Base-by-base conservation (phyloP, 306 rosid genomes). In the Cajanus cajan region DNA sequence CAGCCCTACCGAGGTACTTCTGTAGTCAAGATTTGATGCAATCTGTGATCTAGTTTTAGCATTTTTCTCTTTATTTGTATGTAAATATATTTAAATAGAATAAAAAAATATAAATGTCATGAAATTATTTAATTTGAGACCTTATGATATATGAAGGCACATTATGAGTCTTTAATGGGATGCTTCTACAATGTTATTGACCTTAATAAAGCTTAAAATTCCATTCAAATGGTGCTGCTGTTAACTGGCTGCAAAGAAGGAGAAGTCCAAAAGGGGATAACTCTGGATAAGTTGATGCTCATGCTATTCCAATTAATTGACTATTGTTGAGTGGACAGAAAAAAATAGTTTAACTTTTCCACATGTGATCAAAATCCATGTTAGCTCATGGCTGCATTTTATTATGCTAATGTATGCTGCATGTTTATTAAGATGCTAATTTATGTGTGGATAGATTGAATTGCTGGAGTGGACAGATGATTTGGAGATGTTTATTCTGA, bases 391-490 rank as follows among this genome's bases (percentile, higher is more conserved):
- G 50, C 40, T 66, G 54, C 51, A 10, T 24, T 64, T 55, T 64
- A 36, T 79, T 33, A 43, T 68, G 65, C 25, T 21, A 40, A 19
- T 5, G 0, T 28, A 15, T 74, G 73, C 48, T 80, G 28, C 33
- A 14, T 80, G 73, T 73, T 84, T 68, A 61, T 74, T 82, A 54
- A 45, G 28, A 61, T 79, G 47, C 54, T 81, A 51, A 36, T 18
- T 77, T 57, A 0, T 39, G 13, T 65, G 43, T 77, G 58, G 39
- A 44, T 78, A 94, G 98, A 84, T 94, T 73, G 74, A 77, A 66
- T 83, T 90, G 87, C 82, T 94, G 80, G 98, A 94, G 86, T 94
- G 98, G 98, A 78, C 96, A 67, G 97, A 94, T 85, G 98, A 94
- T 52, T 80, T 94, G 86, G 97, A 91, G 85, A 68, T 15, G 68